A percentile compares a stretch with the other conserved stretches of the same genome.
Evolutionary conservation across 2,329 filamentous ascomycete genomes (phyloP).

Genomic region (Nothopassalora personata): DNA sequence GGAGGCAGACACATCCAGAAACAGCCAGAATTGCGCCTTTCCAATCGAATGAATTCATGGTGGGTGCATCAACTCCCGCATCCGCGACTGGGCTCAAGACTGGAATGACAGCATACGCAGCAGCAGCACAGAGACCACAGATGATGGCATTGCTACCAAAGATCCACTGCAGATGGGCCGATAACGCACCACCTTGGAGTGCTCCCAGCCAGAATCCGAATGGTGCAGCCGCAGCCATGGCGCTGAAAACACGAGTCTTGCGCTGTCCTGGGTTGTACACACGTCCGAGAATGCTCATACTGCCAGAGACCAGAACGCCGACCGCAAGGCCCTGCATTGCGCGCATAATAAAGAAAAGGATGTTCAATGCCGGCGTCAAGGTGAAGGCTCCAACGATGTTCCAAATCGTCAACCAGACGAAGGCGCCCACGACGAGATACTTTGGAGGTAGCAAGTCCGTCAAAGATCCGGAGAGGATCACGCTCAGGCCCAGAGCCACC

Average conservation of each 20-base stretch:
- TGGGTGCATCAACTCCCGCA: slow-evolving; percentile 20
- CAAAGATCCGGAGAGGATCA: slow-evolving; percentile 37
- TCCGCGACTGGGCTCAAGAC: slow-evolving; percentile 32
- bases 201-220: slow-evolving; percentile 36
- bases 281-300: slow-evolving; percentile 36
- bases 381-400: slow-evolving; percentile 37
- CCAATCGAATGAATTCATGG: slow-evolving; percentile 29
- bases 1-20: slow-evolving; percentile 30
- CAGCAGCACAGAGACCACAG: slow-evolving; percentile 33
- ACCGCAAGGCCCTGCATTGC: slow-evolving; percentile 37
- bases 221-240: slow-evolving; percentile 35
- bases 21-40: slow-evolving; percentile 29
- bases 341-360: slow-evolving; percentile 36
- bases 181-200: slow-evolving; percentile 40
- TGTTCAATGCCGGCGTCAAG: slow-evolving; percentile 32
- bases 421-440: slow-evolving; percentile 39
- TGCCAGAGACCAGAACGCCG: slow-evolving; percentile 34
- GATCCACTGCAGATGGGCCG: slow-evolving; percentile 39
- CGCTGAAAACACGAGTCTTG: slow-evolving; percentile 35
- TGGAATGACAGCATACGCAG: slow-evolving; percentile 39
- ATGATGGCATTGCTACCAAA: slow-evolving; percentile 42
- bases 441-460: slow-evolving; percentile 41
- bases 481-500: slow-evolving; percentile 39
- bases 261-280: slow-evolving; percentile 37
- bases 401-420: slow-evolving; percentile 40